Evolutionary conservation across 768 basidiomycete genomes (phyloP), one percentile per base, ranked within the genome.

Genomic region (Mycena vitilis): DNA sequence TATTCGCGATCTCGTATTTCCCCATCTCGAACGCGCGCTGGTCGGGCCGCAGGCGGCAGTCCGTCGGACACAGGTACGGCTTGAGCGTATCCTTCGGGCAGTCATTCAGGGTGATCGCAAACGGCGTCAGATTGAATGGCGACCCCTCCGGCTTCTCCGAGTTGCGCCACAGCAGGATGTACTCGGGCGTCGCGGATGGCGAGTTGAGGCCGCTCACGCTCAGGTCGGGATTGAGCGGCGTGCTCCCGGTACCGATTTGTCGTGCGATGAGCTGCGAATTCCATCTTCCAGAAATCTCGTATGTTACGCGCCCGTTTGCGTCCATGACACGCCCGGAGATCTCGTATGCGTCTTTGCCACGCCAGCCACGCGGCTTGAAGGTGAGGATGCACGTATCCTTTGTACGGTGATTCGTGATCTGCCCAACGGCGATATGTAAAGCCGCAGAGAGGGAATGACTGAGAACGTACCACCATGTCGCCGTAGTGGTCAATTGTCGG

Each of bases 281-380:
- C 97, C 96, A 99, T 2, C 95, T 87, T 6, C 96, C 96, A 0
- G 96, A 96, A 55, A 98, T 95, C 65, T 97, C 95, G 79, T 96
- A 94, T 0, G 85, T 88, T 37, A 90, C 82, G 23, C 85, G 81
- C 12, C 93, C 95, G 0, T 80, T 72, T 1, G 86, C 77, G 74
- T 94, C 91, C 66, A 86, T 79, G 23, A 98, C 95, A 47, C 88
- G 86, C 1, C 96, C 97, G 2, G 91, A 92, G 76, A 99, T 96
- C 79, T 99, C 97, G 74, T 86, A 95, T 0, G 96, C 95, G 68
- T 97, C 93, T 73, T 88, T 93, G 11, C 94, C 95, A 61, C 95
- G 84, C 96, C 96, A 99, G 4, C 95, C 95, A 64, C 96, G 88
- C 4, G 96, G 96, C 80, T 98, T 99, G 85, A 98, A 99, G 4